Evolutionary conservation across 805 yeast species (phyloP), one percentile per base, ranked within the genome.

Genomic region (Debaryomyces maramus): DNA sequence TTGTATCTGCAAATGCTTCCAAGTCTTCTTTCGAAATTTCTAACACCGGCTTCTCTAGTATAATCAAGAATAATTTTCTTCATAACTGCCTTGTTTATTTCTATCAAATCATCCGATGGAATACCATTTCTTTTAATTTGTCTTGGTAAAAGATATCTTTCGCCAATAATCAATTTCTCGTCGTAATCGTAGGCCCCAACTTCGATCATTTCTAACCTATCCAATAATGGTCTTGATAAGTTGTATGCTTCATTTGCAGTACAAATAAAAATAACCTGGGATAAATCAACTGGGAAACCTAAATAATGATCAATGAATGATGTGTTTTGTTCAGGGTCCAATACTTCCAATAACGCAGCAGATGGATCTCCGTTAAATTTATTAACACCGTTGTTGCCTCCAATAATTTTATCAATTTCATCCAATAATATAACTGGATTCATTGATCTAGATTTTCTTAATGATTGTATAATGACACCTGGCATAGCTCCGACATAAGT

Each of bases 401-500:
- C 84, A 43, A 78, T 68, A 4, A 85, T 77, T 58, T 88, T 88
- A 61, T 88, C 96, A 44, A 88, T 81, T 58, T 88, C 96, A 61
- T 88, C 96, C 36, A 88, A 65, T 36, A 88, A 67, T 41, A 88
- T 82, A 14, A 88, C 86, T 0, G 96, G 96, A 51, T 86, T 86
- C 84, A 84, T 83, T 1, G 83, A 72, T 11, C 86, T 78, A 0
- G 88, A 79, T 51, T 83, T 85, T 34, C 95, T 73, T 29, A 88
- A 61, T 0, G 90, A 87, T 61, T 83, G 90, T 21, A 86, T 75
- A 19, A 88, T 67, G 33, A 85, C 67, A 6, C 97, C 97, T 0
- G 96, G 95, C 86, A 87, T 83, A 1, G 96, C 88, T 5, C 96
- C 96, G 27, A 88, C 90, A 58, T 88, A 88, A 0, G 96, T 88